Evolutionary conservation across 2,329 filamentous ascomycete species (phyloP).

Genomic region (Ophiostoma angusticollis): DNA sequence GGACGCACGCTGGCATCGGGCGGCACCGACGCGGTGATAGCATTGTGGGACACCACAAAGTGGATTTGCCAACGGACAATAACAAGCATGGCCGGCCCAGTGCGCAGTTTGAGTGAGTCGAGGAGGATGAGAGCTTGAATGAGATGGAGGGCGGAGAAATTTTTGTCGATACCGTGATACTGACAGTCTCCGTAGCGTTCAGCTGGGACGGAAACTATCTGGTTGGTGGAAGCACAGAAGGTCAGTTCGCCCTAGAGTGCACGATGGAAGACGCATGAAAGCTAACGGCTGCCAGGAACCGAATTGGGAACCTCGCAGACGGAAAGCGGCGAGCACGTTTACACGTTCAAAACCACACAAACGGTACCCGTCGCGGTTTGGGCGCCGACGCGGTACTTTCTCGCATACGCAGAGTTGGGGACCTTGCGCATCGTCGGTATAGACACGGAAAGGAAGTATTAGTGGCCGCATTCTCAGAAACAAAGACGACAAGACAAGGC

Average conservation of each 20-base stretch:
- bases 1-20: constrained; percentile 62
- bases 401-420: constrained; percentile 61
- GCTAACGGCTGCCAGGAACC: constrained; percentile 26
- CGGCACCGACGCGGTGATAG: constrained; percentile 61
- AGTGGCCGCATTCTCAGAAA: neutral
- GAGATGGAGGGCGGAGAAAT: too few species aligned
- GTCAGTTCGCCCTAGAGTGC: constrained; percentile 23
- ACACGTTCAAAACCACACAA: constrained; percentile 56
- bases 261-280: neutral
- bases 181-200: constrained; percentile 39
- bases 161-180: neutral
- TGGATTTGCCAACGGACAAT: constrained; percentile 66
- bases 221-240: constrained; percentile 62
- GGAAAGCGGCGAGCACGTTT: constrained; percentile 60
- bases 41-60: constrained; percentile 64
- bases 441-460: constrained; percentile 33
- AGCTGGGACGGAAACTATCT: constrained; percentile 67
- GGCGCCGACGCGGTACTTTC: constrained; percentile 61
- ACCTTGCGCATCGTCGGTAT: constrained; percentile 56
- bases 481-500: neutral
- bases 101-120: constrained; percentile 51
- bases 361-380: constrained; percentile 57
- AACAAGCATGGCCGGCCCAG: constrained; percentile 54
- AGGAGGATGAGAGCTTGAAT: neutral
- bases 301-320: constrained; percentile 59